Base-by-base conservation (phyloP, 176 grass and related monocot species). In the Avena sativa region DNA sequence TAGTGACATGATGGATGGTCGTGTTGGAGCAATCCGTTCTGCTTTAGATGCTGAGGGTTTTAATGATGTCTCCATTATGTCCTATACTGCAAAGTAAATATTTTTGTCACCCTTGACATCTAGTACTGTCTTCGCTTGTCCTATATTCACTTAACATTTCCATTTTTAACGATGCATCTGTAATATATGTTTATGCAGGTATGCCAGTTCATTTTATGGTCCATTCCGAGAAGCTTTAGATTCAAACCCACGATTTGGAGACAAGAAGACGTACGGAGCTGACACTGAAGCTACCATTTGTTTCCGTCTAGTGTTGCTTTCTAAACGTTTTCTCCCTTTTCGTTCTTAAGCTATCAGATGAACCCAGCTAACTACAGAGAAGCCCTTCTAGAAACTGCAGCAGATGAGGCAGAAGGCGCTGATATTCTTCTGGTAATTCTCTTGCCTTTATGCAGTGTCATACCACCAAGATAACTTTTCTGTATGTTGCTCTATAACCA, bases 1-100 rank as follows among this genome's bases (percentile, higher is more conserved):
- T 36, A 98, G 97, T 78, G 97, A 98, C 75, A 98, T 98, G 97
- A 98, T 98, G 94, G 97, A 98, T 75, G 94, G 97, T 10, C 94
- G 97, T 62, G 50, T 98, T 86, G 90, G 90, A 86, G 97, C 97
- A 79, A 91, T 98, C 70, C 93, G 94, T 58, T 80, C 87, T 80
- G 97, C 97, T 71, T 86, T 99, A n/a, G 97, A 99, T 81, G 87
- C 94, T 66, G 97, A 96, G 91, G 97, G 97, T 32, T 99, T 99
- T 75, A 80, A 94, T 75, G 92, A 94, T 89, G 97, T 98, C 14
- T 98, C 97, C 34, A 98, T 98, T 70, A 96, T 99, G 94, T 99
- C 97, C 14, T 99, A 99, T 84, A 99, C 97, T 2, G 97, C 94
- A 74, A 96, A 99, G 97, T 98, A 96, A 56, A 19, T 78, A 83